Conservation (phyloP, 768 basidiomycete species). For the Mycena maculata region DNA sequence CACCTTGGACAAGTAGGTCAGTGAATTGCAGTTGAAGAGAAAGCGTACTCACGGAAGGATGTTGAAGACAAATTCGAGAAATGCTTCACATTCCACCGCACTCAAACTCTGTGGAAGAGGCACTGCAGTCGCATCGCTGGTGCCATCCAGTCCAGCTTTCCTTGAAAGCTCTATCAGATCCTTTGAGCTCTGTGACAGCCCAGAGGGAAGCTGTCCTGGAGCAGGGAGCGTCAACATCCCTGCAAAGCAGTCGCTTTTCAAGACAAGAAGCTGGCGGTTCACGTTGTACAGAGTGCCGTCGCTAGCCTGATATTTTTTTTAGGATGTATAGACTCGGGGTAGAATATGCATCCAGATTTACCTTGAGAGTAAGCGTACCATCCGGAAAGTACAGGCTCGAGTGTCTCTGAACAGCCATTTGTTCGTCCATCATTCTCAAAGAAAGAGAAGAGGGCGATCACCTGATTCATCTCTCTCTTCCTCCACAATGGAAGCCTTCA, state of each 20-base stretch:
- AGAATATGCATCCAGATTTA: neutral
- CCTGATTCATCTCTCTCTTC: neutral
- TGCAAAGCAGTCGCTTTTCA: neutral
- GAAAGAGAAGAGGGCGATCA: neutral
- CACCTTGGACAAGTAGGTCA: neutral
- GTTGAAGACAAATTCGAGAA: conserved; percentile 17
- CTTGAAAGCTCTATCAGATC: neutral
- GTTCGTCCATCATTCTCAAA: neutral
- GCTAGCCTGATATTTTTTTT: no score
- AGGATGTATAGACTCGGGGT: no score
- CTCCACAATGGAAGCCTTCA: neutral
- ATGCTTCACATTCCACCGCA: neutral
- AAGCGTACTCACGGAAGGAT: neutral
- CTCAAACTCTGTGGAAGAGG: neutral
- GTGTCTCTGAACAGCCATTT: neutral
- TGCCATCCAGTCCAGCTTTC: neutral
- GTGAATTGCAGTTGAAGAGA: neutral
- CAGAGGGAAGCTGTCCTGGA: neutral
- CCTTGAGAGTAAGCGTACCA: neutral
- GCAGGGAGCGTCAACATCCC: neutral
- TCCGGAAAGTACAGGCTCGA: neutral
- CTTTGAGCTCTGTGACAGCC: neutral
- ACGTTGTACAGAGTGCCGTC: no score
- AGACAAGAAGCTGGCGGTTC: neutral
- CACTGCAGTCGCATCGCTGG: neutral